Evolutionary conservation across 169 alveolate genomes (phyloP), one percentile per base, ranked within the genome.

Genomic region (Sarcocystis neurona): DNA sequence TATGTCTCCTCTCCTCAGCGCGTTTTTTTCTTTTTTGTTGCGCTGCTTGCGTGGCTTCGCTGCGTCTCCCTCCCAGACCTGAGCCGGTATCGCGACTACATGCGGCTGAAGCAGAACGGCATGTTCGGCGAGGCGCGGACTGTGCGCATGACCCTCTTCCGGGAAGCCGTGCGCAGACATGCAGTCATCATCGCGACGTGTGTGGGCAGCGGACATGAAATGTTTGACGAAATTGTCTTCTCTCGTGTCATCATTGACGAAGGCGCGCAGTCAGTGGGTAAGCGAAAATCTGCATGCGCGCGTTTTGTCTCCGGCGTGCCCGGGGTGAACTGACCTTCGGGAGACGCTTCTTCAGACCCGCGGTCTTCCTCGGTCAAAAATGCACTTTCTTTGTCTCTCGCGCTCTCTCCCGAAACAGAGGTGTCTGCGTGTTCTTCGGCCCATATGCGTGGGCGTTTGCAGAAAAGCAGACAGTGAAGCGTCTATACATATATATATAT

Each of bases 201-300:
- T 58, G 95, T 96, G 44, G 98, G 98, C 18, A 91, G 96, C 47
- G 97, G 97, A 2, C 96, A 94, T 92, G 97, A 96, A 90, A 90
- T 94, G 78, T 88, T 96, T 72, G 94, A 91, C 85, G 93, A 90
- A 20, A 93, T 89, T 84, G 84, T 91, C 47, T 96, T 96, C 68
- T 93, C 94, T 53, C 91, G 94, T 68, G 98, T 96, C 34, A 91
- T 96, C 48, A 93, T 96, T 50, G 98, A 96, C 53, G 98, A 96
- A 80, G 94, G 97, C 87, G 95, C 98, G 63, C 98, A 96, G 90
- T 92, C 97, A 34, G 94, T 84, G 34, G 93, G 93, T 90, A 63
- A 46, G 92, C 58, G 56, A 18, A 6, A 23, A 4, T 6, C 79
- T 15, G 30, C 34, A 3, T 43, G 66, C 50, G 39, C 5, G 53